phyloP scores from a whole-genome alignment of 2,329 filamentous ascomycete species.

The Plenodomus biglobosus region DNA sequence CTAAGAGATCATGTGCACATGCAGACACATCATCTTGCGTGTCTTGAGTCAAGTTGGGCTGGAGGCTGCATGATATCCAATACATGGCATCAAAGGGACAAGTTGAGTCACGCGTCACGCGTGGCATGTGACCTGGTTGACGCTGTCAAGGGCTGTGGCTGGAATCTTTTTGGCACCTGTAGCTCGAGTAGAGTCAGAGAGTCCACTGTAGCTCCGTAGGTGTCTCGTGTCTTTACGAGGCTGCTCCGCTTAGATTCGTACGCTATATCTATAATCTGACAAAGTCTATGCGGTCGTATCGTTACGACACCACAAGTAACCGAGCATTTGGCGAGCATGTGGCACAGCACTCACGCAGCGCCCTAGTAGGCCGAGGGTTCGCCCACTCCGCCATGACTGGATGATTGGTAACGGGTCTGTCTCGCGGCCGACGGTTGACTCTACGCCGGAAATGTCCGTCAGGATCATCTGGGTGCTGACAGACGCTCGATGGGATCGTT shows the following conservation, averaged over 20 bases:
- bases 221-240: not conserved
- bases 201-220: not conserved
- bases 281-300: constrained; percentile 6
- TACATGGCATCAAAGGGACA: constrained; percentile 5
- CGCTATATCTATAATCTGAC: too few species aligned
- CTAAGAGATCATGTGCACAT: constrained; percentile 3
- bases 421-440: constrained; percentile 7
- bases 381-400: constrained; percentile 5
- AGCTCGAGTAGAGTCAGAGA: too few species aligned
- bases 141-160: constrained; percentile 24
- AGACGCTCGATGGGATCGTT: constrained; percentile 22
- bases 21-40: constrained; percentile 19
- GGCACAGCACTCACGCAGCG: not conserved
- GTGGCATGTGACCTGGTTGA: constrained; percentile 18
- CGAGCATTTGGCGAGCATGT: not conserved
- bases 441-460: constrained; percentile 10
- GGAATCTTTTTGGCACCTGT: not conserved
- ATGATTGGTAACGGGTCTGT: constrained; percentile 3
- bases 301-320: not conserved
- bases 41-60: constrained; percentile 18
- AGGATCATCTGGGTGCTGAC: constrained; percentile 6
- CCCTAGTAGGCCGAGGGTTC: not conserved
- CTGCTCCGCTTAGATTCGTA: constrained; percentile 4
- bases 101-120: constrained; percentile 11
- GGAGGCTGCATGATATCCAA: constrained; percentile 11